Conservation (phyloP, 2,329 filamentous ascomycete genomes). For the Penicillium corylophilum region DNA sequence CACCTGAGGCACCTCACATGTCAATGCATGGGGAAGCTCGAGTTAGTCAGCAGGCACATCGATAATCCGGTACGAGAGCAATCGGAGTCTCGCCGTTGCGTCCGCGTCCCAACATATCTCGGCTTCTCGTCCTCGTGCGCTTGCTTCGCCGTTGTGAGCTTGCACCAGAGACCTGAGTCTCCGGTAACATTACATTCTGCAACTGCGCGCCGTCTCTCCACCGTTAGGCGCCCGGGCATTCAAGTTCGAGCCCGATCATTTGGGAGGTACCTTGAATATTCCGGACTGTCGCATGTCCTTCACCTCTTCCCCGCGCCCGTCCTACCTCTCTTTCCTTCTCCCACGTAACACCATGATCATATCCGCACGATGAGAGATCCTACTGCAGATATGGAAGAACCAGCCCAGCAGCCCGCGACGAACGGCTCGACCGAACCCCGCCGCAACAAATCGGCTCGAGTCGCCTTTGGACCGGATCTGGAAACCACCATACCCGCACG, state of each 20-base stretch:
- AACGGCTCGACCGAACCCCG: constrained; percentile 34
- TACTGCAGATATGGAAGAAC: constrained; percentile 36
- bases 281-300: constrained; percentile 7
- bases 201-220: background rate
- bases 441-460: constrained; percentile 37
- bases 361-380: constrained; percentile 39
- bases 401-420: constrained; percentile 24
- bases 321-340: constrained; percentile 4
- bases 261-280: background rate
- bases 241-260: background rate
- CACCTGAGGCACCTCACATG: background rate
- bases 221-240: background rate
- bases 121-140: background rate
- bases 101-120: background rate
- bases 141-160: background rate
- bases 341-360: constrained; percentile 32
- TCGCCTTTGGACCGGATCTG: constrained; percentile 41
- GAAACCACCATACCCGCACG: constrained; percentile 39
- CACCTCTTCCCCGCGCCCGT: constrained; percentile 11
- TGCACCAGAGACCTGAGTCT: background rate
- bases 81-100: constrained; percentile 17
- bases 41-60: background rate
- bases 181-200: background rate
- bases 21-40: background rate
- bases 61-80: constrained; percentile 11